A percentile compares a stretch with the other conserved stretches of the same genome.
These are phyloP conservation scores for Pseudogymnoascus sp. DNA, from an alignment of 2,329 filamentous ascomycete genomes.

Conservation along the genomic window DNA sequence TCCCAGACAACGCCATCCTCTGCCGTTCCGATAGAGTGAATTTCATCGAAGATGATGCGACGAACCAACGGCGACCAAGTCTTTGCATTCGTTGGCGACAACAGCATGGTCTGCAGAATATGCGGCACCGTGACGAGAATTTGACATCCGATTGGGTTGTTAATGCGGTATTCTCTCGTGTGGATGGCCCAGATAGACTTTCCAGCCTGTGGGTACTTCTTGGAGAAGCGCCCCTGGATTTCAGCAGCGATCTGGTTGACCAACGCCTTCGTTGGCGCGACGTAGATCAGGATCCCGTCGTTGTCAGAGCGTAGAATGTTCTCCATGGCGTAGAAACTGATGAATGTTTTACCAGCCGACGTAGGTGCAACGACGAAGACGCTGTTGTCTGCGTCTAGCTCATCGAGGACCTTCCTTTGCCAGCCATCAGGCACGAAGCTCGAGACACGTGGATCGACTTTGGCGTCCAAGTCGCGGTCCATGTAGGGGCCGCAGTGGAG, in stretches of 20 bases:
- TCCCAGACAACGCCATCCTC: constrained; percentile 76
- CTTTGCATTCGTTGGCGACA: constrained; percentile 56
- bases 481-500: constrained; percentile 65
- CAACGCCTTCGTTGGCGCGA: constrained; percentile 74
- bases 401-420: constrained; percentile 68
- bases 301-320: constrained; percentile 62
- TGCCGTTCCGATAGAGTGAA: constrained; percentile 71
- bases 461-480: constrained; percentile 66
- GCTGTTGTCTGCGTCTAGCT: constrained; percentile 63
- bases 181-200: constrained; percentile 75
- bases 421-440: constrained; percentile 69
- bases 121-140: constrained; percentile 72
- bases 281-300: constrained; percentile 67
- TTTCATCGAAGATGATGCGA: constrained; percentile 76
- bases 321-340: constrained; percentile 79
- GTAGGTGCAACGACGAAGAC: constrained; percentile 72
- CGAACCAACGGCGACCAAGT: constrained; percentile 61
- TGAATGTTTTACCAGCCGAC: constrained; percentile 76
- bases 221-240: constrained; percentile 67
- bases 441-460: constrained; percentile 57
- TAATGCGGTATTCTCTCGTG: constrained; percentile 68
- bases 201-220: constrained; percentile 48
- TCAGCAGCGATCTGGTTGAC: constrained; percentile 81
- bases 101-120: constrained; percentile 71
- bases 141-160: constrained; percentile 66